Evolutionary conservation across 768 basidiomycete species (phyloP).

Genomic region (Cystobasidium tubakii): DNA sequence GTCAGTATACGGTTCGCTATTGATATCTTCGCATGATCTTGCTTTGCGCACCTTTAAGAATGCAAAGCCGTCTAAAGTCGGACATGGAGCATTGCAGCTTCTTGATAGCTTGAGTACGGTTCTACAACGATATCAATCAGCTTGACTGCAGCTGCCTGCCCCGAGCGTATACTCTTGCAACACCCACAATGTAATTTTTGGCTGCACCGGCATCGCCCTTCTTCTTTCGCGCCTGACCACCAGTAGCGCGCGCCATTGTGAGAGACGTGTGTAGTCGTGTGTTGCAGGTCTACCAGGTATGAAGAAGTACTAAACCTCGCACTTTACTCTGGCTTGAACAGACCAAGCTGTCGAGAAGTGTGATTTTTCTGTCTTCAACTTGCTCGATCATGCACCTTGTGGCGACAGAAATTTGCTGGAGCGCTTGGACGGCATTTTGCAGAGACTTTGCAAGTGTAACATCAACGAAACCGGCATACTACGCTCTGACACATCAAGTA

Average conservation of each 20-base stretch:
- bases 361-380: not conserved
- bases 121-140: constrained; percentile 51
- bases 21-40: not conserved
- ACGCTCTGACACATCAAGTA: not conserved
- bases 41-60: constrained; percentile 72
- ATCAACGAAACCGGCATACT: not conserved
- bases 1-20: not conserved
- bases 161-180: not conserved
- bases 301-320: not conserved
- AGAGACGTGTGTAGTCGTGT: not conserved
- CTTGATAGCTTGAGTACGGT: constrained; percentile 82
- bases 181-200: constrained; percentile 61
- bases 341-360: not conserved
- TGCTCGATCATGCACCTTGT: not conserved
- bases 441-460: not conserved
- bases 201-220: constrained; percentile 88
- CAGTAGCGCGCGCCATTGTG: constrained; percentile 26
- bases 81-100: constrained; percentile 94
- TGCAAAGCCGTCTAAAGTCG: constrained; percentile 93
- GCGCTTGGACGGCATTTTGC: not conserved
- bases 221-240: constrained; percentile 42
- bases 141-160: not conserved
- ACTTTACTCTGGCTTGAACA: not conserved
- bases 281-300: not conserved
- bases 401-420: constrained; percentile 5